Conservation (phyloP, 768 basidiomycete species). For the Cubamyces lactineus region DNA sequence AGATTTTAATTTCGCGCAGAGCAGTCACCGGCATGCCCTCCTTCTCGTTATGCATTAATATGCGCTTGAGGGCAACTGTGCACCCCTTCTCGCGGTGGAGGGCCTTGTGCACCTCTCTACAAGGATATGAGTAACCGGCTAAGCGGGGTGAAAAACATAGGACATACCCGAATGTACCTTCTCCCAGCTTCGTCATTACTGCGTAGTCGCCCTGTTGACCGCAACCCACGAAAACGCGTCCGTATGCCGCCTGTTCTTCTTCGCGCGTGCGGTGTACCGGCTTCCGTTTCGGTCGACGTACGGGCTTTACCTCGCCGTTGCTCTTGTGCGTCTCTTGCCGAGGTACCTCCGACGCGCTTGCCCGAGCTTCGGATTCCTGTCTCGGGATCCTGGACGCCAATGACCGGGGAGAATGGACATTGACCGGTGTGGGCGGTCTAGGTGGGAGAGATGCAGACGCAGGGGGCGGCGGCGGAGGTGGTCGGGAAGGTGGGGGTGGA, state of each 20-base stretch:
- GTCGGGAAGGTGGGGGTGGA: constrained; percentile 22
- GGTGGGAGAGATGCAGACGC: constrained; percentile 36
- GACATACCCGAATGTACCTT: constrained; percentile 94
- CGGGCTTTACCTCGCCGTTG: constrained; percentile 22
- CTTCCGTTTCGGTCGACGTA: constrained; percentile 40
- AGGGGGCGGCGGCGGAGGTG: constrained; percentile 27
- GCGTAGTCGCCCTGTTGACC: constrained; percentile 78
- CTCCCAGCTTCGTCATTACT: constrained; percentile 85
- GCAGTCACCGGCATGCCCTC: constrained; percentile 98
- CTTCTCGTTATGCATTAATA: constrained; percentile 95
- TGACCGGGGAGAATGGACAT: constrained; percentile 45
- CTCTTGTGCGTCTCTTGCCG: background rate
- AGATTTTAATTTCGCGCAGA: constrained; percentile 93
- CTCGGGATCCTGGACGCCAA: constrained; percentile 9
- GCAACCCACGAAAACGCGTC: constrained; percentile 68
- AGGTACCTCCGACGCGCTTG: background rate
- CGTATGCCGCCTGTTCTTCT: constrained; percentile 71
- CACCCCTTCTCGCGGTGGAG: constrained; percentile 61
- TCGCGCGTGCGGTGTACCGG: constrained; percentile 56
- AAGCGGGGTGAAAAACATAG: constrained; percentile 7
- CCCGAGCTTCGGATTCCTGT: constrained; percentile 15
- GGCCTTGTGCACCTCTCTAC: constrained; percentile 90
- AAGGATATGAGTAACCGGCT: constrained; percentile 17
- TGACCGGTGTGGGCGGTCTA: constrained; percentile 52
- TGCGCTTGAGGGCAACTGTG: constrained; percentile 88